phyloP scores from a whole-genome alignment of 1,284 basidiomycete genomes.

The Uromyces viciae-fabae region DNA sequence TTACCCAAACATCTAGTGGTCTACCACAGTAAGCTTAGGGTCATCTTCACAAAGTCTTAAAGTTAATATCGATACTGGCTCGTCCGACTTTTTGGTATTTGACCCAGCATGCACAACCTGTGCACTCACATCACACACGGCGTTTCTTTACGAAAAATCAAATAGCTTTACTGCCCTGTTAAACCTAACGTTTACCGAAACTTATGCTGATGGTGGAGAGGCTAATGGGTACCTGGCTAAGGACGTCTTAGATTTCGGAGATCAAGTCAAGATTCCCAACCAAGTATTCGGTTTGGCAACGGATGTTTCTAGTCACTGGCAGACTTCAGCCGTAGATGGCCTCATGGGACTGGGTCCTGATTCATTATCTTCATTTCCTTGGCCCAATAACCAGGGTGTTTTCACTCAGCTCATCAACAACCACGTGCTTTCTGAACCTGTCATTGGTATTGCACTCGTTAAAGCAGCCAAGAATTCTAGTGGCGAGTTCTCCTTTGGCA shows the following conservation, averaged over 20 bases:
- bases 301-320: slow-evolving; percentile 23
- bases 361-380: slow-evolving; percentile 12
- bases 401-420: slow-evolving; percentile 20
- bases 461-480: not conserved
- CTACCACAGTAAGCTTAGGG: slow-evolving; percentile 18
- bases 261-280: not conserved
- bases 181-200: not conserved
- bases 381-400: slow-evolving; percentile 24
- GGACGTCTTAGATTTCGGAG: slow-evolving; percentile 8
- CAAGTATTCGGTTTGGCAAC: slow-evolving; percentile 39
- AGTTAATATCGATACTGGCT: slow-evolving; percentile 38
- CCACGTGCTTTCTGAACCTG: slow-evolving; percentile 8
- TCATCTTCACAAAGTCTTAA: slow-evolving; percentile 21
- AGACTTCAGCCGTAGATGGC: slow-evolving; percentile 20
- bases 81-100: slow-evolving; percentile 36
- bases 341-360: slow-evolving; percentile 34
- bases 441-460: slow-evolving; percentile 40
- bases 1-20: slow-evolving; percentile 15
- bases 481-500: slow-evolving; percentile 38
- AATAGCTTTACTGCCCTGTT: not conserved
- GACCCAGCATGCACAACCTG: slow-evolving; percentile 19
- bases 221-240: slow-evolving; percentile 6
- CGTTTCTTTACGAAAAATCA: not conserved
- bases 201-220: slow-evolving; percentile 22
- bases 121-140: slow-evolving; percentile 9